Evolutionary conservation across 2,329 filamentous ascomycete genomes (phyloP).

Genomic region (Paramyrothecium roridum): DNA sequence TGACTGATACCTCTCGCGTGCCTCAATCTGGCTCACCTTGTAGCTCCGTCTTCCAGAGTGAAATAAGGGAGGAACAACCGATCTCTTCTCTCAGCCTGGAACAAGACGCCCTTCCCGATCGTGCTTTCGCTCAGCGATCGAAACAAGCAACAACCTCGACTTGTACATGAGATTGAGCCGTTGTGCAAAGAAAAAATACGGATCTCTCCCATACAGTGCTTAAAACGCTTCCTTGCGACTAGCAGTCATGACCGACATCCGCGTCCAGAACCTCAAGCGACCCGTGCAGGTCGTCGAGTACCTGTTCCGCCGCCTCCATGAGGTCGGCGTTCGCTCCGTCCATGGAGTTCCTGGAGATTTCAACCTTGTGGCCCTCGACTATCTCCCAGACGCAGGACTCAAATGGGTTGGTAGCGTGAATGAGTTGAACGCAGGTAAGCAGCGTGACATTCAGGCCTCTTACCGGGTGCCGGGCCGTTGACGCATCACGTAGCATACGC

Average conservation of each 20-base stretch:
- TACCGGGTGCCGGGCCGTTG: slow-evolving; percentile 10
- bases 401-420: slow-evolving; percentile 69
- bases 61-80: no score
- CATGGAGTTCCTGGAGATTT: slow-evolving; percentile 73
- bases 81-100: no score
- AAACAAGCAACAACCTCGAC: not conserved
- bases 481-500: slow-evolving; percentile 56
- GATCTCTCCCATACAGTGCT: not conserved
- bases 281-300: slow-evolving; percentile 64
- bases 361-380: slow-evolving; percentile 68
- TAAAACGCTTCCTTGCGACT: not conserved
- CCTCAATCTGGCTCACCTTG: no score
- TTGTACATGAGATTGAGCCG: not conserved
- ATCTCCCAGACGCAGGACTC: slow-evolving; percentile 54
- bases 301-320: slow-evolving; percentile 60
- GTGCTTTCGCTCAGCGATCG: no score
- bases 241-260: slow-evolving; percentile 31
- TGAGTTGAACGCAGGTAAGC: slow-evolving; percentile 67
- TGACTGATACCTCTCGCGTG: no score
- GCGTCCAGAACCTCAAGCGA: slow-evolving; percentile 39
- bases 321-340: slow-evolving; percentile 62
- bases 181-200: not conserved
- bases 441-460: slow-evolving; percentile 10
- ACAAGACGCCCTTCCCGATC: no score
- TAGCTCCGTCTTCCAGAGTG: no score